Evolutionary conservation across 2,329 filamentous ascomycete species (phyloP).

Genomic region (Didymella segeticola): DNA sequence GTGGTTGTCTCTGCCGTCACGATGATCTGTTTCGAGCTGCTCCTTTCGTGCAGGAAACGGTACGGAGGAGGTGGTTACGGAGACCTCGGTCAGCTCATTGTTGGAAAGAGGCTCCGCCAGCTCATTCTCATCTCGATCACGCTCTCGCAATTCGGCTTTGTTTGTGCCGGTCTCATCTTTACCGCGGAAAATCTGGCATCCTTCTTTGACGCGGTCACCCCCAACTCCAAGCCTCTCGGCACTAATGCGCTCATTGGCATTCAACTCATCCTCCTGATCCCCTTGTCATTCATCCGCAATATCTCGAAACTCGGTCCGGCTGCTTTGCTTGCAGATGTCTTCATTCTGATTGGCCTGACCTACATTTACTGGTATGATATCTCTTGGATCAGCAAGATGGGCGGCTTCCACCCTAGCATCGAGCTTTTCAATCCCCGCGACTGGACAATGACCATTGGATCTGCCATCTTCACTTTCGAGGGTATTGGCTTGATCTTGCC

Average conservation of each 20-base stretch:
- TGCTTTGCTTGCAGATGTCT: conserved; percentile 73
- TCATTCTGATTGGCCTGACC: conserved; percentile 71
- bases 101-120: conserved; percentile 67
- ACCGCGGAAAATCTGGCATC: conserved; percentile 75
- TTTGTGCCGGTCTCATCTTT: conserved; percentile 79
- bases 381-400: conserved; percentile 57
- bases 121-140: conserved; percentile 74
- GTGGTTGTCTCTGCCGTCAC: conserved; percentile 70
- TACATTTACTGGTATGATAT: conserved; percentile 80
- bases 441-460: conserved; percentile 75
- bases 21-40: conserved; percentile 73
- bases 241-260: conserved; percentile 68
- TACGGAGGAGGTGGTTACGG: conserved; percentile 76
- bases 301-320: conserved; percentile 75
- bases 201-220: conserved; percentile 69
- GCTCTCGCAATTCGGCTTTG: conserved; percentile 78
- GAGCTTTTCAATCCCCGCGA: conserved; percentile 71
- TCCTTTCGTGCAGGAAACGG: conserved; percentile 69
- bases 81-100: conserved; percentile 72
- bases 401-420: conserved; percentile 68
- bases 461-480: conserved; percentile 80
- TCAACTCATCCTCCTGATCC: conserved; percentile 70
- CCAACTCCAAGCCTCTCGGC: conserved; percentile 58
- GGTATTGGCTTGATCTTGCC: conserved; percentile 79
- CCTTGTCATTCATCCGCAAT: conserved; percentile 73